Conservation (phyloP, 225 moss, liverwort and hornwort species). For the Antitrichia curtipendula region DNA sequence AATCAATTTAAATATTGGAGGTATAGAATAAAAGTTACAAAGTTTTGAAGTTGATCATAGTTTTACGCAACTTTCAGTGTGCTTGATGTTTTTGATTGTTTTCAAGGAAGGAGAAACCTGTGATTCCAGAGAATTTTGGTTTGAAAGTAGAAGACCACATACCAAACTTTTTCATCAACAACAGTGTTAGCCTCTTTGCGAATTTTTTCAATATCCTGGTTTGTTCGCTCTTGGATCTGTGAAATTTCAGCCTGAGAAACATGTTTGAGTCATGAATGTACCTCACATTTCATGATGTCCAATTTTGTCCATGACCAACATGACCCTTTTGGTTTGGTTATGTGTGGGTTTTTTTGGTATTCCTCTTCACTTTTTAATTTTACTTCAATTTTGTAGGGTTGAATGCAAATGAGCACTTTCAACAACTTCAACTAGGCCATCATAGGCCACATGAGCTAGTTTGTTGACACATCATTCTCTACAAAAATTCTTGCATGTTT, state of each 20-base stretch:
- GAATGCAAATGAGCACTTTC: neutral
- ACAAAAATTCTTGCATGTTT: neutral
- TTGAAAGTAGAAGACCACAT: neutral
- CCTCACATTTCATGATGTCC: neutral
- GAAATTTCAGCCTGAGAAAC: conserved; percentile 38
- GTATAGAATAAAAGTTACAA: neutral
- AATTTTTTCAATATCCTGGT: conserved; percentile 45
- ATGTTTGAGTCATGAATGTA: neutral
- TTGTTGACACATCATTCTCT: neutral
- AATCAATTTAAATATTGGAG: neutral
- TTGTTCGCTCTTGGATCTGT: conserved; percentile 40
- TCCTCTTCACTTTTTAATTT: neutral
- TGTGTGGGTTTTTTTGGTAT: no score
- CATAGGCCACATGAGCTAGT: neutral
- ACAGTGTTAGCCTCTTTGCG: conserved; percentile 29
- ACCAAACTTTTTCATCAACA: conserved; percentile 78
- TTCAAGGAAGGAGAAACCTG: neutral
- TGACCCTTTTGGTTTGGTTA: neutral
- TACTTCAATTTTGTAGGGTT: neutral
- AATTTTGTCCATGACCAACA: no score
- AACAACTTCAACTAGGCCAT: neutral
- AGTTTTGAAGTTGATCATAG: neutral
- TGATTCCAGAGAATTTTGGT: neutral
- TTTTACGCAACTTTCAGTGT: neutral
- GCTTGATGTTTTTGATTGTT: neutral